A percentile compares a stretch with the other conserved stretches of the same genome.
phyloP scores from a whole-genome alignment of 2,329 filamentous ascomycete species.

The Immersiporthe knoxdaviesiana region DNA sequence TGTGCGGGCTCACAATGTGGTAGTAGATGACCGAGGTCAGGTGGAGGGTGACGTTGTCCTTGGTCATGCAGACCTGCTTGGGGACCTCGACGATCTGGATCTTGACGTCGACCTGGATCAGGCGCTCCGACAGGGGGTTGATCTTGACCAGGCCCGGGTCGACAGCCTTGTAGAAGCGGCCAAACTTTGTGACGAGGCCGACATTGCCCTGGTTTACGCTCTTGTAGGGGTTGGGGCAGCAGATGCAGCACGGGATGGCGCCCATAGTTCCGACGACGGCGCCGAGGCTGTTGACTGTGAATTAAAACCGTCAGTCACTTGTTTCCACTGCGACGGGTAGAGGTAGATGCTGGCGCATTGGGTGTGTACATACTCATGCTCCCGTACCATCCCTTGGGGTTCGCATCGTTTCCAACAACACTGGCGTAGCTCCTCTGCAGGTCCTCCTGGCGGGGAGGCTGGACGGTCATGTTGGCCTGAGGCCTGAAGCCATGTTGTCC shows the following conservation, averaged over 20 bases:
- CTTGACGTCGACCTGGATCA: conserved; percentile 96
- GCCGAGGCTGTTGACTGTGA: conserved; percentile 72
- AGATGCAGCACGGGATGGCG: conserved; percentile 87
- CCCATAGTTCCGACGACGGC: conserved; percentile 75
- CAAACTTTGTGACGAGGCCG: conserved; percentile 93
- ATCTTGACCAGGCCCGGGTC: conserved; percentile 97
- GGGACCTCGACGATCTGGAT: conserved; percentile 98
- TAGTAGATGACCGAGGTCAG: conserved; percentile 99
- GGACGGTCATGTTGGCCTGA: conserved; percentile 67
- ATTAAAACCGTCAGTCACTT: neutral
- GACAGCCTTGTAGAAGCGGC: conserved; percentile 90
- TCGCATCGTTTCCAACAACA: conserved; percentile 65
- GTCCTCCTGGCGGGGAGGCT: conserved; percentile 81
- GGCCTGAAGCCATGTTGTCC: conserved; percentile 49
- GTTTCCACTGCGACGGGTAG: neutral
- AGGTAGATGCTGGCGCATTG: no score
- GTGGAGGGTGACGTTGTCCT: conserved; percentile 95
- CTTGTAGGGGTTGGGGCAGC: conserved; percentile 96
- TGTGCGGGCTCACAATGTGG: conserved; percentile 93
- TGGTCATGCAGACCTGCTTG: conserved; percentile 98
- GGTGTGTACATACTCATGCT: conserved; percentile 67
- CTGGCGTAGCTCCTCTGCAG: conserved; percentile 81
- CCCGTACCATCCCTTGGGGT: conserved; percentile 86
- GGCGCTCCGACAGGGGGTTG: conserved; percentile 88
- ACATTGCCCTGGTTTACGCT: conserved; percentile 91